Base-by-base conservation (phyloP, 768 basidiomycete genomes). In the Calocybe cyanea region DNA sequence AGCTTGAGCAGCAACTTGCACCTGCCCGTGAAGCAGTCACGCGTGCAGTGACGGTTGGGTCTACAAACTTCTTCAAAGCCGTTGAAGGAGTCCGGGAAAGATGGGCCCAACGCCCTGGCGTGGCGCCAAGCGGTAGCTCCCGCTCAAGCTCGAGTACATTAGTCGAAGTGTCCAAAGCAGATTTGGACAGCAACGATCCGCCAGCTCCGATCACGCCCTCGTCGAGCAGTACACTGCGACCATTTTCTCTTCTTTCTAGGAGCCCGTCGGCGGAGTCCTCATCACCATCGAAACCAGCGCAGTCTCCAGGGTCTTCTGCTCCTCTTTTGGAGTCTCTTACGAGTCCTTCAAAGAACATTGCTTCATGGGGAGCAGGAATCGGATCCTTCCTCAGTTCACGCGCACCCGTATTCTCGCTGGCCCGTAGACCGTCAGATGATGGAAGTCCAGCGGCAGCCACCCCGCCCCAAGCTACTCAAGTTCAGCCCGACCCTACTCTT, bases 11-110 rank as follows among this genome's bases (percentile, higher is more conserved):
- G 63, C 91, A 93, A 56, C 78, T 96, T n/a, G 92, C 85, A 4
- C 92, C 95, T 1, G 87, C 93, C 0, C 79, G 91, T 7, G 93
- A 97, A 63, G 96, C 87, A 2, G 81, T 96, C 34, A 78, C 83
- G 7, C 76, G 83, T 24, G 92, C 91, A 0, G 55, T 93, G 38
- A 77, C 74, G 0, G 77, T 72, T 6, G 85, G 92, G 19, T 88
- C 91, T 2, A 76, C 85, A 13, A 84, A 77, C 52, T 82, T 96
- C 54, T 84, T 94, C 68, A 92, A 87, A 55, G 92, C 92, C 0
- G 83, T 96, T 6, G 91, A 93, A 58, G 91, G 91, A 31, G 88
- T 95, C 9, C 76, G 83, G 30, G 92, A 80, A 23, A 73, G 87
- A 28, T 88, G 86, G 83, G 59, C 66, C 1, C 65, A 68, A 40